A percentile compares a stretch with the other conserved stretches of the same genome.
Conservation (phyloP, 2,329 filamentous ascomycete genomes). For the Cercospora berteroae region DNA sequence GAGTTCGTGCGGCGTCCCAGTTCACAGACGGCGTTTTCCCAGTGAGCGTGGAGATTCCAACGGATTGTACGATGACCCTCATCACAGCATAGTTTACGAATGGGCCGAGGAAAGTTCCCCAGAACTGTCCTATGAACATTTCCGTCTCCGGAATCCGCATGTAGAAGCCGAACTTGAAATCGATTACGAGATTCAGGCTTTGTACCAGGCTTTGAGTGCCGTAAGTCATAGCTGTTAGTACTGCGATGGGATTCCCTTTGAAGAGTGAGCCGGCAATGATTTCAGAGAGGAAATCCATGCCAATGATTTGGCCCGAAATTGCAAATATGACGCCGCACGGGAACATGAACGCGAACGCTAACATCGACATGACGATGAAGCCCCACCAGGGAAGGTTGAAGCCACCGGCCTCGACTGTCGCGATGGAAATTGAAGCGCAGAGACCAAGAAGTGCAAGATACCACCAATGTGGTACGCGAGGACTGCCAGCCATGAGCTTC, state of each 20-base stretch:
- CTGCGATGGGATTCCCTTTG: slow-evolving; percentile 33
- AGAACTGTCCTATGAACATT: slow-evolving; percentile 40
- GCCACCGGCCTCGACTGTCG: slow-evolving; percentile 32
- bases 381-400: slow-evolving; percentile 38
- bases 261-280: slow-evolving; percentile 36
- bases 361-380: slow-evolving; percentile 31
- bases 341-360: slow-evolving; percentile 33
- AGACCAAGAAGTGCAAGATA: slow-evolving; percentile 31
- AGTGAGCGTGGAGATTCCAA: slow-evolving; percentile 39
- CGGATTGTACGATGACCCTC: slow-evolving; percentile 38
- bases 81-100: slow-evolving; percentile 34
- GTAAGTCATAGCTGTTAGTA: slow-evolving; percentile 36
- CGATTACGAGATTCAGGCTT: slow-evolving; percentile 37
- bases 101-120: slow-evolving; percentile 33
- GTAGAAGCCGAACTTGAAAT: slow-evolving; percentile 43
- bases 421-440: slow-evolving; percentile 33
- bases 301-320: slow-evolving; percentile 10
- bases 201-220: slow-evolving; percentile 40
- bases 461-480: slow-evolving; percentile 38
- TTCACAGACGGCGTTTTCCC: slow-evolving; percentile 13
- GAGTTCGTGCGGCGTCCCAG: slow-evolving; percentile 17
- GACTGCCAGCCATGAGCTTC: slow-evolving; percentile 33
- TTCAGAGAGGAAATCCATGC: slow-evolving; percentile 33
- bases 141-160: slow-evolving; percentile 42
- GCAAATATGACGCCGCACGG: slow-evolving; percentile 30